Conservation (phyloP, 2,329 filamentous ascomycete species). For the Aspergillus ibericus region DNA sequence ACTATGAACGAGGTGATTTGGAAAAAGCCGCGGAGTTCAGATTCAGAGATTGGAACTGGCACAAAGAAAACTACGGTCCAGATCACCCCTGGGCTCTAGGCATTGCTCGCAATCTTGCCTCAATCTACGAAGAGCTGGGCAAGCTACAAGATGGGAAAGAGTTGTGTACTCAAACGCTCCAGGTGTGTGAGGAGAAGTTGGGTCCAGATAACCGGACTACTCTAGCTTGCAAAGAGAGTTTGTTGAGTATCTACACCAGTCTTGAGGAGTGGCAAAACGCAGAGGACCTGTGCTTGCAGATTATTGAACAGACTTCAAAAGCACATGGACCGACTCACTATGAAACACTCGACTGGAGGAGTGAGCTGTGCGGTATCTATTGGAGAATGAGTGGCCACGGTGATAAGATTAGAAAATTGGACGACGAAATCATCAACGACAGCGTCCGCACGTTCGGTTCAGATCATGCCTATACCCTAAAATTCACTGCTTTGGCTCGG, state of each 20-base stretch:
- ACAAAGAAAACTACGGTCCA: slow-evolving; percentile 13
- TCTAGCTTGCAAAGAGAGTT: neutral
- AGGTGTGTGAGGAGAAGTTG: slow-evolving; percentile 8
- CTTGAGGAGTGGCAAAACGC: neutral
- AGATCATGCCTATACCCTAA: slow-evolving; percentile 15
- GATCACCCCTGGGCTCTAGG: slow-evolving; percentile 17
- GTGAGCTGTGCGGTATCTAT: slow-evolving; percentile 1
- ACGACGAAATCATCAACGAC: slow-evolving; percentile 11
- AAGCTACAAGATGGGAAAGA: slow-evolving; percentile 27
- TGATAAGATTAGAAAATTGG: slow-evolving; percentile 9
- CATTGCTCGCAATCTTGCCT: slow-evolving; percentile 34
- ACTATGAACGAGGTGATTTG: slow-evolving; percentile 12
- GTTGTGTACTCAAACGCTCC: slow-evolving; percentile 16
- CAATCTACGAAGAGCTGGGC: slow-evolving; percentile 1
- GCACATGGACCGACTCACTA: neutral
- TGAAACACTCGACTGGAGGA: neutral
- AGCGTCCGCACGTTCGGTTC: slow-evolving; percentile 11
- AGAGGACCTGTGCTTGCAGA: neutral
- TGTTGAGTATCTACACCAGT: neutral
- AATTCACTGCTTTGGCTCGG: slow-evolving; percentile 6
- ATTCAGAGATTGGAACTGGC: slow-evolving; percentile 14
- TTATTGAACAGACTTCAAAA: neutral
- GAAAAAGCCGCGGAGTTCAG: slow-evolving; percentile 28
- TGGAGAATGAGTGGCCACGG: neutral
- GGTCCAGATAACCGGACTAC: slow-evolving; percentile 14